These are phyloP conservation scores for Neofusicoccum parvum DNA, from an alignment of 2,329 filamentous ascomycete species.

Conservation along the genomic window DNA sequence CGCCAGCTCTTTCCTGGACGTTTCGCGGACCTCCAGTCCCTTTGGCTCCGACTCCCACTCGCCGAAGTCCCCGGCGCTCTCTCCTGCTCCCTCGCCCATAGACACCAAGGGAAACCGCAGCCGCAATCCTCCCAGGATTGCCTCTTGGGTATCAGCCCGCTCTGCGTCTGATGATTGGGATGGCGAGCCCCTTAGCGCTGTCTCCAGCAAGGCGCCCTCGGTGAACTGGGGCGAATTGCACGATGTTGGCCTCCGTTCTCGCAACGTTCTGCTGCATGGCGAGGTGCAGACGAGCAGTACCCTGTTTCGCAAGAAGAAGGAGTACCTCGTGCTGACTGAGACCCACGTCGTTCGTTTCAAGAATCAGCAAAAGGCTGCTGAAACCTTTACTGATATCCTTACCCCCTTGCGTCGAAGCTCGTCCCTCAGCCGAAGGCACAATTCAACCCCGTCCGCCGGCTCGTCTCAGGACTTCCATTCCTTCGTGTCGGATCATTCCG, in stretches of 20 bases:
- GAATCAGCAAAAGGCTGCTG: constrained; percentile 65
- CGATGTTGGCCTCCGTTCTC: constrained; percentile 35
- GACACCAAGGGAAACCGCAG: constrained; percentile 26
- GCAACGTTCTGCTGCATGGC: constrained; percentile 64
- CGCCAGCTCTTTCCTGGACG: constrained; percentile 17
- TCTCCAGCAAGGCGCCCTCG: constrained; percentile 55
- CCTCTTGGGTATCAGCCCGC: constrained; percentile 55
- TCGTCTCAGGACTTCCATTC: constrained; percentile 65
- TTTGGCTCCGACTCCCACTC: constrained; percentile 41
- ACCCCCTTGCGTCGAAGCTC: constrained; percentile 31
- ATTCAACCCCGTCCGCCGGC: constrained; percentile 59
- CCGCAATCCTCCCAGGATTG: constrained; percentile 54
- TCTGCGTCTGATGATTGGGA: constrained; percentile 55
- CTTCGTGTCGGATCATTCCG: constrained; percentile 49
- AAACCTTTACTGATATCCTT: constrained; percentile 55
- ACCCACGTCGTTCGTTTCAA: constrained; percentile 70
- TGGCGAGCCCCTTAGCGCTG: constrained; percentile 51
- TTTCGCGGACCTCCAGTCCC: constrained; percentile 36
- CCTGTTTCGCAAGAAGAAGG: constrained; percentile 72
- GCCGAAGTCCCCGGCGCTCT: constrained; percentile 7
- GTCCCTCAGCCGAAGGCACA: constrained; percentile 59
- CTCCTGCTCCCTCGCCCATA: constrained; percentile 25
- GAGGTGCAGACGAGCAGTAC: constrained; percentile 70
- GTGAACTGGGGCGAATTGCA: constrained; percentile 47
- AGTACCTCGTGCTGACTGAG: constrained; percentile 72